Base-by-base conservation (phyloP, 495 filamentous ascomycete species). In the Xylaria cubensis region DNA sequence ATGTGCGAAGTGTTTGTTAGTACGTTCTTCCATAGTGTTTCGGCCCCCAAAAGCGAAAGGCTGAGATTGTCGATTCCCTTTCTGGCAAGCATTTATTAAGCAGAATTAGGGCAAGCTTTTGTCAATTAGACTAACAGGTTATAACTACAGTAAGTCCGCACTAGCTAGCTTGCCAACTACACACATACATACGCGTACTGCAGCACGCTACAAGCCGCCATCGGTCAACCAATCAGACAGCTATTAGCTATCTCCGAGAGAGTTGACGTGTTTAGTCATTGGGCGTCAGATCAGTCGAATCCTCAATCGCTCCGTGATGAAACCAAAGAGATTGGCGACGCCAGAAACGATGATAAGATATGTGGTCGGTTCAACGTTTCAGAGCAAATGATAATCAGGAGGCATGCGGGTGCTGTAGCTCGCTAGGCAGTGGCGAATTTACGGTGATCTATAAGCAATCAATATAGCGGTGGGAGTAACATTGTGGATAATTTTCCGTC, bases 361-460 rank as follows among this genome's bases (percentile, higher is more conserved):
- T 4, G 63, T 34, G 12, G 42, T 48, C 42, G 4, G 21, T n/a
- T 46, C 61, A 46, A 41, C 6, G 39, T 21, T 65, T 36, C 42
- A 39, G 58, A 61, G 55, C 17, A 36, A n/a, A n/a, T 29, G 61
- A 44, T 44, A 44, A 64, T 41, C 29, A 44, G 61, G 39, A 64
- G 21, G 21, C 34, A 13, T 41, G 39, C 44, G 8, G 3, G 26
- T 5, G 48, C 17, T 12, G 42, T 5, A 65, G 42, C 42, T 65
- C 63, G 63, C 42, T 34, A 65, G 34, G 26, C 21, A 34, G 63
- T 65, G 63, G 63, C 63, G 24, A 65, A 48, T 65, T n/a, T 8
- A 39, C n/a, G 42, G 29, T 65, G 63, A 65, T 48, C 39, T 48
- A 65, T 65, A 42, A 15, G 17, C 32, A 6, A 5, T 15, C 63